Conservation (phyloP, 1,284 basidiomycete genomes). For the Schizophyllum amplum region DNA sequence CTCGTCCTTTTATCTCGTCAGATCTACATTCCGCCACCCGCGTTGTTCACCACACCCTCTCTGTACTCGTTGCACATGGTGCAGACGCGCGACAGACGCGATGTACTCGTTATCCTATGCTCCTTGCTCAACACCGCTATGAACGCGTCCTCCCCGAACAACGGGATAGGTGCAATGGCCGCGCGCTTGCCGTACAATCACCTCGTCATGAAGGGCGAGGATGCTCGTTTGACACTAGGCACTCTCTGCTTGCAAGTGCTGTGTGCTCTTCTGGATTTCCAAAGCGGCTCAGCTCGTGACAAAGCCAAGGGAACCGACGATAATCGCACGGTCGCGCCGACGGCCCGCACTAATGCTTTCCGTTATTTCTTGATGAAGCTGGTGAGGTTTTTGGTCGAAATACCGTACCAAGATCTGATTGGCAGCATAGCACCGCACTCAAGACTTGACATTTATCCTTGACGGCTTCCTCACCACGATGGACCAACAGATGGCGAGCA, state of each 20-base stretch:
- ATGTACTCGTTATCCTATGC: constrained; percentile 83
- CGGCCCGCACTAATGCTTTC: constrained; percentile 77
- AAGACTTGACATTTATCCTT: constrained; percentile 81
- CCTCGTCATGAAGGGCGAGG: constrained; percentile 82
- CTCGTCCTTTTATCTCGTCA: constrained; percentile 82
- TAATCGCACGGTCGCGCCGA: constrained; percentile 38
- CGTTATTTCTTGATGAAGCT: constrained; percentile 86
- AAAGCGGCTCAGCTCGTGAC: constrained; percentile 65
- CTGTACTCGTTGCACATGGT: constrained; percentile 71
- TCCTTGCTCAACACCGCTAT: constrained; percentile 87
- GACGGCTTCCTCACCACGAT: constrained; percentile 66
- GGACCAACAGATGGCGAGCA: constrained; percentile 65
- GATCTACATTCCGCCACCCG: constrained; percentile 71
- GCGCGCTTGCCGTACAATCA: constrained; percentile 81
- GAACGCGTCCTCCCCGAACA: constrained; percentile 42
- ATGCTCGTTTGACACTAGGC: constrained; percentile 63
- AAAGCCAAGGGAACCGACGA: constrained; percentile 32
- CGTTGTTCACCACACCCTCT: constrained; percentile 64
- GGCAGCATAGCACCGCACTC: constrained; percentile 64
- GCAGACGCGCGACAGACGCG: constrained; percentile 68
- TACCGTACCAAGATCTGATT: constrained; percentile 4
- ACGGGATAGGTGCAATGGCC: constrained; percentile 54
- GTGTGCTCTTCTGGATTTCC: constrained; percentile 75
- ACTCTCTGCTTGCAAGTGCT: constrained; percentile 69
- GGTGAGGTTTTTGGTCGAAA: constrained; percentile 31